phyloP scores from a whole-genome alignment of 257 asterid genomes.

The Solanum habrochaites region DNA sequence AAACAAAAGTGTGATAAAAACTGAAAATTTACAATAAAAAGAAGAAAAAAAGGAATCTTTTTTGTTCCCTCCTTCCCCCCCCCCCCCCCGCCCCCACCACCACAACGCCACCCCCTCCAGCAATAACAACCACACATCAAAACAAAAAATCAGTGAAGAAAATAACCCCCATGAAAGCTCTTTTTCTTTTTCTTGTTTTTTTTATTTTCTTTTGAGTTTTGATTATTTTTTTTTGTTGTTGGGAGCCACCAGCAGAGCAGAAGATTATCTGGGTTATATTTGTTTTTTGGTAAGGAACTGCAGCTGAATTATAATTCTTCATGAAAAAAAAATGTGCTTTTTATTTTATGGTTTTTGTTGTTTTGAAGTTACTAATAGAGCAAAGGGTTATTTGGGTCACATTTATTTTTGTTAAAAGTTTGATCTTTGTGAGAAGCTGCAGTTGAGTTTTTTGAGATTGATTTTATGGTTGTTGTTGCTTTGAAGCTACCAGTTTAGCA shows the following conservation, averaged over 20 bases:
- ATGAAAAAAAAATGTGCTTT: background rate
- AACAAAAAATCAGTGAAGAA: background rate
- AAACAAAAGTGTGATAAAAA: background rate
- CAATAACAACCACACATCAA: background rate
- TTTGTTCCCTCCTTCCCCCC: too few species aligned
- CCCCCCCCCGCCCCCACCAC: too few species aligned
- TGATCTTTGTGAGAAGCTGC: background rate
- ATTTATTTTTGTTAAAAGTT: background rate
- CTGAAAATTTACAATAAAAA: background rate
- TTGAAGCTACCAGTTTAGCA: background rate
- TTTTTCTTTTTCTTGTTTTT: background rate
- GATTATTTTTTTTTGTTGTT: background rate
- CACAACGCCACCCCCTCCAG: background rate
- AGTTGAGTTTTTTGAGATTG: background rate
- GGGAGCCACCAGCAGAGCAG: background rate
- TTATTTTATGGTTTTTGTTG: background rate
- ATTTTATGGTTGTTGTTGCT: background rate
- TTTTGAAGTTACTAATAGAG: background rate
- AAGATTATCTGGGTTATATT: background rate
- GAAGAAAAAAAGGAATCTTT: background rate
- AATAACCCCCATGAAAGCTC: background rate
- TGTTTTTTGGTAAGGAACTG: background rate
- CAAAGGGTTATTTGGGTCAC: background rate
- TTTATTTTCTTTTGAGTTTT: background rate
- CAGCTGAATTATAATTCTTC: background rate